A percentile compares a stretch with the other conserved stretches of the same genome.
These are phyloP conservation scores for Ophiostoma ulmi DNA, from an alignment of 2,329 filamentous ascomycete species.

Conservation along the genomic window DNA sequence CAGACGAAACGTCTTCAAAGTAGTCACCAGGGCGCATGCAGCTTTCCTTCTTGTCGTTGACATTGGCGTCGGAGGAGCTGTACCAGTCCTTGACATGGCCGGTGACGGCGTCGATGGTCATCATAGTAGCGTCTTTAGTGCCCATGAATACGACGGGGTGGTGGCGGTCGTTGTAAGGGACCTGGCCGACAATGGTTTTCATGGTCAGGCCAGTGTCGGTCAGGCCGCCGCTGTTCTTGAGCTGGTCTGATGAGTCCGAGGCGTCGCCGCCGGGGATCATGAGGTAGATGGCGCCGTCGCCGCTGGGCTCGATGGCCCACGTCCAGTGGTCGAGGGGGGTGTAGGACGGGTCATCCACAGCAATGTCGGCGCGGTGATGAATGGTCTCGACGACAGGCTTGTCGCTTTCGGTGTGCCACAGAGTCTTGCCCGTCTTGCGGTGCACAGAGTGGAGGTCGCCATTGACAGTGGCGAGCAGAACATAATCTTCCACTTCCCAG, in stretches of 20 bases:
- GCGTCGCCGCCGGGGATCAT: slow-evolving; percentile 62
- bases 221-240: slow-evolving; percentile 39
- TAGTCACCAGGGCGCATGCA: slow-evolving; percentile 66
- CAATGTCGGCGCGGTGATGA: slow-evolving; percentile 68
- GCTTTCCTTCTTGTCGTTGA: slow-evolving; percentile 49
- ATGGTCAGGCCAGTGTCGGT: slow-evolving; percentile 67
- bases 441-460: slow-evolving; percentile 90
- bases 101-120: slow-evolving; percentile 81
- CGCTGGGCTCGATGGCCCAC: slow-evolving; percentile 91
- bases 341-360: slow-evolving; percentile 54
- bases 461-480: slow-evolving; percentile 99
- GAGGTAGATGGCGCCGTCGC: slow-evolving; percentile 80
- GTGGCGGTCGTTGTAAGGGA: slow-evolving; percentile 67
- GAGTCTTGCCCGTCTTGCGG: slow-evolving; percentile 74
- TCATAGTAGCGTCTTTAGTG: slow-evolving; percentile 82
- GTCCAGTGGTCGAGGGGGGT: slow-evolving; percentile 75
- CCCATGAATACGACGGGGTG: slow-evolving; percentile 83
- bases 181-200: slow-evolving; percentile 81
- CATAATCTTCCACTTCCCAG: slow-evolving; percentile 99
- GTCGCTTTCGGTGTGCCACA: slow-evolving; percentile 80
- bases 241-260: not conserved
- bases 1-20: slow-evolving; percentile 51
- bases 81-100: slow-evolving; percentile 81
- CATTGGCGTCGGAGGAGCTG: slow-evolving; percentile 63
- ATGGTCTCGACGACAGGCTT: slow-evolving; percentile 86